These are phyloP conservation scores for Erysimum cheiri DNA, from an alignment of 441 rosid genomes.

Conservation along the genomic window DNA sequence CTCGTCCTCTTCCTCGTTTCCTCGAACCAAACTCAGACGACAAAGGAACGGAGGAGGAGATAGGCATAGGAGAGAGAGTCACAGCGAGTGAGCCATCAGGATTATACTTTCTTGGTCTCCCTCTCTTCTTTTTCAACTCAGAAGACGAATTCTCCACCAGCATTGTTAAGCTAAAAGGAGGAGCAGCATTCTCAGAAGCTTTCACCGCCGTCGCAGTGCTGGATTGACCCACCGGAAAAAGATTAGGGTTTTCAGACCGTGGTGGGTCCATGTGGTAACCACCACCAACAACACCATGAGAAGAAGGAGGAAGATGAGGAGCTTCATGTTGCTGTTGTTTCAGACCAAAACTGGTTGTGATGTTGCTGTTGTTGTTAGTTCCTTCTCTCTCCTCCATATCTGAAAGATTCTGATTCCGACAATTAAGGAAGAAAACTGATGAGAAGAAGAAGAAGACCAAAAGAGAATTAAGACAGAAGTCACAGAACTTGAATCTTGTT, in stretches of 20 bases:
- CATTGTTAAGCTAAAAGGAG: constrained; percentile 44
- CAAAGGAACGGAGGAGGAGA: constrained; percentile 74
- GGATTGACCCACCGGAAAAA: constrained; percentile 44
- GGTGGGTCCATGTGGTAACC: constrained; percentile 59
- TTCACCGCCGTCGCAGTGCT: constrained; percentile 7
- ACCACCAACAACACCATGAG: constrained; percentile 15
- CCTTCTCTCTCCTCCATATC: constrained; percentile 72
- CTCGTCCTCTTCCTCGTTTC: constrained; percentile 63
- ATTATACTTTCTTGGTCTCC: constrained; percentile 70
- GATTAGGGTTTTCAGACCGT: constrained; percentile 53
- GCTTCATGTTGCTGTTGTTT: constrained; percentile 59
- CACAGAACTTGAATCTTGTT: constrained; percentile 31
- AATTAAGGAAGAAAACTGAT: constrained; percentile 43
- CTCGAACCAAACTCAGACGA: constrained; percentile 55
- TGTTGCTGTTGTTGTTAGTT: constrained; percentile 40
- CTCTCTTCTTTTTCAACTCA: constrained; percentile 66
- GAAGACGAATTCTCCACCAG: constrained; percentile 43
- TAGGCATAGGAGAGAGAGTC: constrained; percentile 74
- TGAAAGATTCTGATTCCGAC: constrained; percentile 46
- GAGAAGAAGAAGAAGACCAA: constrained; percentile 32
- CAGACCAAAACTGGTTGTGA: constrained; percentile 54
- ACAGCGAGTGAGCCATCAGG: constrained; percentile 56
- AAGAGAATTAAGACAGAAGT: constrained; percentile 41
- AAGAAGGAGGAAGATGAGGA: constrained; percentile 41
- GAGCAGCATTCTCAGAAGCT: constrained; percentile 36